These are phyloP conservation scores for Penicillium sp. DNA, from an alignment of 2,329 filamentous ascomycete genomes.

Conservation along the genomic window DNA sequence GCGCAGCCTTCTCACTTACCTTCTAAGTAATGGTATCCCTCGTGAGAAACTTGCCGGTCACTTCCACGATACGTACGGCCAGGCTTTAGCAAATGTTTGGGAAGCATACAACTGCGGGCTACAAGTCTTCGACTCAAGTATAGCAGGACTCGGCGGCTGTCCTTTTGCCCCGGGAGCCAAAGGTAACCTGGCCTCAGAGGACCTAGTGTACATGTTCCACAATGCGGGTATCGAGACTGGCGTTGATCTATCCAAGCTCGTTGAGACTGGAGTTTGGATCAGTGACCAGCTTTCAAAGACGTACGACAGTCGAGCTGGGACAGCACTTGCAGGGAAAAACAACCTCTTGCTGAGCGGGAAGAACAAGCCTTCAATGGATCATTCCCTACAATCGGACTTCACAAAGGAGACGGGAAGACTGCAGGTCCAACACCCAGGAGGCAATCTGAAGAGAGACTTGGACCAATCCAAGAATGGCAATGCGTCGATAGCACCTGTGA, in stretches of 20 bases:
- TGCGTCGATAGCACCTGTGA: too few species aligned
- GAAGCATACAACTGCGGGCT: constrained; percentile 75
- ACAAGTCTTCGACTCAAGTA: constrained; percentile 73
- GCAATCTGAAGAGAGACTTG: constrained; percentile 4
- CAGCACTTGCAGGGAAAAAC: constrained; percentile 18
- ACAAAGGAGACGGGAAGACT: constrained; percentile 23
- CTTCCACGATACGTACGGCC: constrained; percentile 86
- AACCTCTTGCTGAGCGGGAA: background rate
- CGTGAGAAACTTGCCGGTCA: constrained; percentile 74
- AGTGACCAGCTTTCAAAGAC: constrained; percentile 38
- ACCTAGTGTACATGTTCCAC: constrained; percentile 68
- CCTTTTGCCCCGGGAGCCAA: constrained; percentile 83
- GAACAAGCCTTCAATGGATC: background rate
- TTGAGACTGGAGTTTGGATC: constrained; percentile 73
- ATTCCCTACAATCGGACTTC: constrained; percentile 18
- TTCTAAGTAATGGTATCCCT: constrained; percentile 54
- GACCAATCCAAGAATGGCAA: too few species aligned
- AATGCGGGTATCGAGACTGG: constrained; percentile 69
- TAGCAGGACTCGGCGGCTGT: constrained; percentile 78
- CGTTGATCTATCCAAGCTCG: constrained; percentile 61
- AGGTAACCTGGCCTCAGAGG: constrained; percentile 82
- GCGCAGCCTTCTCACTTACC: constrained; percentile 30
- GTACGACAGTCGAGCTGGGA: constrained; percentile 25
- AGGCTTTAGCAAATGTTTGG: constrained; percentile 78
- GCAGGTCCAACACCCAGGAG: constrained; percentile 29